Evolutionary conservation across 257 asterid species (phyloP), one percentile per base, ranked within the genome.

Genomic region (Voacanga thouarsii): DNA sequence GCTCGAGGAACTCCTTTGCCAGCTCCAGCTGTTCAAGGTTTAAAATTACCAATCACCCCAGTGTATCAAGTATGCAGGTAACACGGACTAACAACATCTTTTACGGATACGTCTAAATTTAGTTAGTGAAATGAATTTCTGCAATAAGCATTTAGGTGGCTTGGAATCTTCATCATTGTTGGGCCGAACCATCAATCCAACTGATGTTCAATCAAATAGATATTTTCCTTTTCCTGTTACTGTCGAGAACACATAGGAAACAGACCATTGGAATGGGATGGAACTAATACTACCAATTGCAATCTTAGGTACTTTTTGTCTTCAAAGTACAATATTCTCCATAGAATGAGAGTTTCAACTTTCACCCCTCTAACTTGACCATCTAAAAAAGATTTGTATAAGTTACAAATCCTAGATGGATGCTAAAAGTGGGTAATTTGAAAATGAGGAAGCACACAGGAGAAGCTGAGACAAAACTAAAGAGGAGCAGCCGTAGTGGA

Each of bases 11-110:
- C 8, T 74, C 37, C 45, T 60, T 37, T 30, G 18, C 45, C 37
- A 21, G 72, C 76, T 67, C 43, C 57, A 53, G 80, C 68, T 16
- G 16, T 70, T 43, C 15, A 56, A 28, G 72, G 39, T 55, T 53
- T 51, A 68, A 55, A 65, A 11, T 44, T 6, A 72, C 24, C 19
- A 45, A 41, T 68, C 73, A 9, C 33, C 73, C 21, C 53, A 23
- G 30, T 9, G 43, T 68, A 21, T 47, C 23, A 37, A 41, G 53
- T 3, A 68, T 68, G 53, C 51, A 68, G 18, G 39, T 41, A 68
- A 68, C 18, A 66, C 18, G 21, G 47, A 68, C 41, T 37, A 65
- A 65, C 33, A 39, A 67, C 73, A 68, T 53, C 12, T 3, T 9
- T 68, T 68, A 19, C 14, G 28, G 19, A 28, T 12, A 63, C 28